A percentile compares a stretch with the other conserved stretches of the same genome.
Evolutionary conservation across 805 yeast genomes (phyloP).

Genomic region (Debaryomyces hansenii): DNA sequence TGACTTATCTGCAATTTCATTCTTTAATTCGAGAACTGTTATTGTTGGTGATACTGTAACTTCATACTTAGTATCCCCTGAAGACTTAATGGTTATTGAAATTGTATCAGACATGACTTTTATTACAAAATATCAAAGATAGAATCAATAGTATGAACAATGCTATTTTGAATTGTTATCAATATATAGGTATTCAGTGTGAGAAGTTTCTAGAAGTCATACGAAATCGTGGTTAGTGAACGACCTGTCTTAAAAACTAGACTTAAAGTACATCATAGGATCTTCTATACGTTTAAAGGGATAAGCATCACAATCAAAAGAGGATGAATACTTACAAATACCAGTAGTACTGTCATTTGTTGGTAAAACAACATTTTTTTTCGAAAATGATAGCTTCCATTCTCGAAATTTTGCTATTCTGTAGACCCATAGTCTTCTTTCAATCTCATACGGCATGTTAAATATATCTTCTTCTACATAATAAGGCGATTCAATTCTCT

Average conservation of each 20-base stretch:
- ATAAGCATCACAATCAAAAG: not conserved
- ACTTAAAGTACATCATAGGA: not conserved
- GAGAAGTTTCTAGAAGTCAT: conserved; percentile 3
- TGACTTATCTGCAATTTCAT: conserved; percentile 56
- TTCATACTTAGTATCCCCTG: conserved; percentile 81
- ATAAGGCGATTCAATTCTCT: too few species aligned
- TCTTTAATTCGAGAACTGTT: conserved; percentile 71
- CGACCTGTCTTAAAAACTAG: not conserved
- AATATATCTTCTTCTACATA: not conserved
- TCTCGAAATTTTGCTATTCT: not conserved
- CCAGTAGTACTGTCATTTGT: not conserved
- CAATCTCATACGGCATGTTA: not conserved
- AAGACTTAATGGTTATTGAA: conserved; percentile 39
- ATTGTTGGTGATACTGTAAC: conserved; percentile 52
- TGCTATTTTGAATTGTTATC: not conserved
- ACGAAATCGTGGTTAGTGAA: not conserved
- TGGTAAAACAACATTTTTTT: too few species aligned
- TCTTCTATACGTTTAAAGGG: not conserved
- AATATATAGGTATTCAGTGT: not conserved
- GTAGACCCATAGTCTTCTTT: not conserved
- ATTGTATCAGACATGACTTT: conserved; percentile 25
- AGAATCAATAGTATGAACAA: not conserved
- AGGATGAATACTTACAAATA: not conserved
- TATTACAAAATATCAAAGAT: not conserved
- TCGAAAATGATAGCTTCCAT: not conserved